Evolutionary conservation across 768 basidiomycete species (phyloP).

Genomic region (Mycena sanguinolenta): DNA sequence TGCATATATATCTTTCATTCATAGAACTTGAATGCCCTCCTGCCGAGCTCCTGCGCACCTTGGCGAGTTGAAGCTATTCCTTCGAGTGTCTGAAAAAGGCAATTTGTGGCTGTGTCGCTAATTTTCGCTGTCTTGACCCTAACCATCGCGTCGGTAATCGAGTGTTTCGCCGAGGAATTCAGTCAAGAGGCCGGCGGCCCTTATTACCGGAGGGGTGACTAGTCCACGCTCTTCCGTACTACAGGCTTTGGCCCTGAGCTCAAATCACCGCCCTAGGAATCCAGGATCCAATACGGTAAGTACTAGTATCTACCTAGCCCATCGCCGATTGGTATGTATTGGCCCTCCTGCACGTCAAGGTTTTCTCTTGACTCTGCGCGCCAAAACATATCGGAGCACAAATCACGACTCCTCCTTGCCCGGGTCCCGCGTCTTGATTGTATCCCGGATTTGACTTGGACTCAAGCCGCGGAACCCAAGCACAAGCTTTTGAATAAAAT

Average conservation of each 20-base stretch:
- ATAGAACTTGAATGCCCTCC: too few relatives aligned
- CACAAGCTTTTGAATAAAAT: background rate
- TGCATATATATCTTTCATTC: too few relatives aligned
- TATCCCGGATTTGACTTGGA: background rate
- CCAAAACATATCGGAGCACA: background rate
- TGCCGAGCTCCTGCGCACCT: too few relatives aligned
- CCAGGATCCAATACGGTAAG: too few relatives aligned
- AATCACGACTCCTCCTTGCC: background rate
- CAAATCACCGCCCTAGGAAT: background rate
- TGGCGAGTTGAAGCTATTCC: too few relatives aligned
- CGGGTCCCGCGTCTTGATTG: background rate
- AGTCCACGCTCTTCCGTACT: background rate
- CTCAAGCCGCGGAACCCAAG: background rate
- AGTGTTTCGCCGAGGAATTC: background rate
- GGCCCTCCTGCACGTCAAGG: background rate
- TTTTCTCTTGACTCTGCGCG: background rate
- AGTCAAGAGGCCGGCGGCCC: background rate
- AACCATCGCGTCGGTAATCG: background rate
- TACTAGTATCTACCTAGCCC: too few relatives aligned
- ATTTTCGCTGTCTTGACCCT: background rate
- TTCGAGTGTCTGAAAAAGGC: background rate
- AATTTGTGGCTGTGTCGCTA: background rate
- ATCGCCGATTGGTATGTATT: background rate
- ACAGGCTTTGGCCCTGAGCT: background rate
- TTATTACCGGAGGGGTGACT: background rate